Evolutionary conservation across 805 yeast genomes (phyloP).

Genomic region (Metahyphopichia silvanorum): DNA sequence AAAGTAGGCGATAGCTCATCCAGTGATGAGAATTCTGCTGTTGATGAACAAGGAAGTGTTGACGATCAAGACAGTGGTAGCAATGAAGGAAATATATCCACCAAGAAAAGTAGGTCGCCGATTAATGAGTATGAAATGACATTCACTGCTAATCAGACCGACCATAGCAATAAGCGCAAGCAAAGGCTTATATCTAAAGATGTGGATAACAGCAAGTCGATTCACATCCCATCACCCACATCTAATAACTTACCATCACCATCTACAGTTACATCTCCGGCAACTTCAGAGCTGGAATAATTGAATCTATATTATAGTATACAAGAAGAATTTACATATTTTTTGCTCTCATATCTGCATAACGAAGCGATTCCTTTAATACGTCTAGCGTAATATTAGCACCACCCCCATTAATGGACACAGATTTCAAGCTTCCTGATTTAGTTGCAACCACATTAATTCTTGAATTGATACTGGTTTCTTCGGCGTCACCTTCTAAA

Average conservation of each 20-base stretch:
- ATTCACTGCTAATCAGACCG: slow-evolving; percentile 9
- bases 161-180: slow-evolving; percentile 17
- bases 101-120: slow-evolving; percentile 5
- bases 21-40: slow-evolving; percentile 1
- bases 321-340: slow-evolving; percentile 19
- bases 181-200: slow-evolving; percentile 23
- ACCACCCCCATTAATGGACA: slow-evolving; percentile 32
- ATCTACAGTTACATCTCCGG: slow-evolving; percentile 2
- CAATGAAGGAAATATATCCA: too few species aligned
- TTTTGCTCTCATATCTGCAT: slow-evolving; percentile 47
- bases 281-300: too few species aligned
- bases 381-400: slow-evolving; percentile 45
- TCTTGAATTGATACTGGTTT: slow-evolving; percentile 52
- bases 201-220: slow-evolving; percentile 17
- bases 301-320: too few species aligned
- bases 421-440: slow-evolving; percentile 9
- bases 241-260: background rate
- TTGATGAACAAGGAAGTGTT: slow-evolving; percentile 3
- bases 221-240: slow-evolving; percentile 15
- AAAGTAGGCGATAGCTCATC: too few species aligned
- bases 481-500: slow-evolving; percentile 84
- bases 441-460: slow-evolving; percentile 42
- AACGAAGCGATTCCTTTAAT: slow-evolving; percentile 43
- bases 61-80: slow-evolving; percentile 4
- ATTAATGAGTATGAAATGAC: slow-evolving; percentile 8